A percentile compares a stretch with the other conserved stretches of the same genome.
phyloP scores from a whole-genome alignment of 1,139 yeast genomes.

The Debaryomycetaceae sp. region DNA sequence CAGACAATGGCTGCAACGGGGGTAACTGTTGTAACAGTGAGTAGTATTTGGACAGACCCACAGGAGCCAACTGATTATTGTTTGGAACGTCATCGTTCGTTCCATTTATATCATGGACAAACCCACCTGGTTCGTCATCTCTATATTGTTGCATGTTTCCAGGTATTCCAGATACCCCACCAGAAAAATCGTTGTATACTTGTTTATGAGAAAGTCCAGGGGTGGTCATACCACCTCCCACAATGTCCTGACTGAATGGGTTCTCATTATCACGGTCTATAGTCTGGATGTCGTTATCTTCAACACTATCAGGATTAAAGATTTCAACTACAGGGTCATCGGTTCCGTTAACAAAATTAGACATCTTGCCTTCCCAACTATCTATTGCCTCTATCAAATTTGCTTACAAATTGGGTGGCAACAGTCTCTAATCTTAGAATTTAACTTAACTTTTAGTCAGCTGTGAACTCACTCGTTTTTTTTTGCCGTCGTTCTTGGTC shows the following conservation, averaged over 20 bases:
- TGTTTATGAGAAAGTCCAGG: constrained; percentile 13
- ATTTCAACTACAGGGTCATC: constrained; percentile 14
- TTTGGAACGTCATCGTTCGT: constrained; percentile 7
- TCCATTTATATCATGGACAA: background rate
- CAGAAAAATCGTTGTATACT: constrained; percentile 9
- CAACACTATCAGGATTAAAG: constrained; percentile 11
- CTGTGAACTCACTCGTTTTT: no score
- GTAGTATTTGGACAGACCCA: constrained; percentile 12
- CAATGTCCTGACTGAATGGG: constrained; percentile 10
- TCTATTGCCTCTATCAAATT: background rate
- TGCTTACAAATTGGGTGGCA: background rate
- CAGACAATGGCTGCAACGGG: constrained; percentile 35
- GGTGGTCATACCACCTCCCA: constrained; percentile 6
- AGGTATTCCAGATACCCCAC: background rate
- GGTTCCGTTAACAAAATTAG: constrained; percentile 5
- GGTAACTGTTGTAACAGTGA: constrained; percentile 18
- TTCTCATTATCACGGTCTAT: constrained; percentile 25
- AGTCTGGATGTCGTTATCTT: constrained; percentile 34
- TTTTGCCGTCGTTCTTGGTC: constrained; percentile 1
- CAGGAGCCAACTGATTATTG: constrained; percentile 13
- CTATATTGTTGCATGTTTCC: constrained; percentile 4
- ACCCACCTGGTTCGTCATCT: background rate
- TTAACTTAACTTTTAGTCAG: no score
- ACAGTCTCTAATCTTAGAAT: background rate
- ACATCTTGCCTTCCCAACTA: background rate